Conservation (phyloP, 306 rosid species). For the Luffa acutangula region DNA sequence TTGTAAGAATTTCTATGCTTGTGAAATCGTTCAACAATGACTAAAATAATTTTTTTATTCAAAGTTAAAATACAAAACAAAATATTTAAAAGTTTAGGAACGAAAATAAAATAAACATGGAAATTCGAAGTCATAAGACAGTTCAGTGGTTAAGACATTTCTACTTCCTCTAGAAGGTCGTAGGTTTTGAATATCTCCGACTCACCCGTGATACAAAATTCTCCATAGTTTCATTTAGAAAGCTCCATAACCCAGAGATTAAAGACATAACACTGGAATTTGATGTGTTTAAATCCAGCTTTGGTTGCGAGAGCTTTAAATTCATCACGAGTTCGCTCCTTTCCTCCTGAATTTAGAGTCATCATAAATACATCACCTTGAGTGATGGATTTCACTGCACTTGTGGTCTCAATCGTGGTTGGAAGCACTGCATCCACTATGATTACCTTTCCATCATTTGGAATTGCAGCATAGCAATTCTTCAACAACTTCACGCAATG, state of each 20-base stretch:
- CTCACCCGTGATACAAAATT: no score
- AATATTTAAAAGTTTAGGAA: no score
- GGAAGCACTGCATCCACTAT: constrained; percentile 32
- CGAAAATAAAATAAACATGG: no score
- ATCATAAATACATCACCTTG: constrained; percentile 32
- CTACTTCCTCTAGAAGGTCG: no score
- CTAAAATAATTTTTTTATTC: no score
- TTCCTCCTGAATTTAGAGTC: constrained; percentile 43
- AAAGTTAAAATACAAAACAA: no score
- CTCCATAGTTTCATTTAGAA: constrained; percentile 17
- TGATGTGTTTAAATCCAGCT: constrained; percentile 40
- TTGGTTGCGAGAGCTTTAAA: constrained; percentile 30
- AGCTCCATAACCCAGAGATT: constrained; percentile 45
- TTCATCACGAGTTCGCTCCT: constrained; percentile 31
- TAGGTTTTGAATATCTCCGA: no score
- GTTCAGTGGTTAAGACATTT: no score
- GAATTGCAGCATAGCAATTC: constrained; percentile 35
- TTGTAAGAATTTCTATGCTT: no score
- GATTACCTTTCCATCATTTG: constrained; percentile 44
- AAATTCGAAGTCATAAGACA: no score
- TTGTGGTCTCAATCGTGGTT: constrained; percentile 11
- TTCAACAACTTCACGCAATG: constrained; percentile 26
- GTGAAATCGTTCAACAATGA: no score
- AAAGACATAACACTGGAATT: constrained; percentile 20
- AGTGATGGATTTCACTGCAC: not conserved